Evolutionary conservation across 257 asterid species (phyloP).

Genomic region (Solanum commersonii): DNA sequence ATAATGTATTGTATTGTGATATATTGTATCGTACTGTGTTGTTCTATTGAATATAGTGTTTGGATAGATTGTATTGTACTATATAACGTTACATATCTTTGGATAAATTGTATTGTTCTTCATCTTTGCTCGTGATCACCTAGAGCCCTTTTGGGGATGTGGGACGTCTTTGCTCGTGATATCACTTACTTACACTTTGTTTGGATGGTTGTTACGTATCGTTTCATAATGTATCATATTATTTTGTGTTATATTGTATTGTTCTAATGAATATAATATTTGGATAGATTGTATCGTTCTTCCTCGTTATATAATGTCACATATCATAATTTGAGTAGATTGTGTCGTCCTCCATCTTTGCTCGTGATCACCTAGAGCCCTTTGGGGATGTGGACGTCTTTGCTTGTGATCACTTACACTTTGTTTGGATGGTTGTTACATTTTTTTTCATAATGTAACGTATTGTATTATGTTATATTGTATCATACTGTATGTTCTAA

Average conservation of each 20-base stretch:
- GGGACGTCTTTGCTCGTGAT: background rate
- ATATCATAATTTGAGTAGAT: too few species aligned
- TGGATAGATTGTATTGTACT: rapidly evolving
- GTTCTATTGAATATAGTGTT: background rate
- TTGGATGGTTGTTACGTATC: background rate
- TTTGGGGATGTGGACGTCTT: background rate
- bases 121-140: background rate
- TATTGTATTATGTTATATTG: too few species aligned
- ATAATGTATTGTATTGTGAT: too few species aligned
- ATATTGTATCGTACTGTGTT: background rate
- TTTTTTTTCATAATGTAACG: background rate
- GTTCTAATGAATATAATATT: too few species aligned
- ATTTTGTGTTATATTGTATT: too few species aligned
- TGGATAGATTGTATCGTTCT: background rate
- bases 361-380: background rate
- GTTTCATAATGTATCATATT: too few species aligned
- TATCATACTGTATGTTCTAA: too few species aligned
- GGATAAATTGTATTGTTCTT: background rate
- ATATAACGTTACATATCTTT: too few species aligned
- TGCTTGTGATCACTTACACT: background rate
- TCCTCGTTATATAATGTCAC: background rate
- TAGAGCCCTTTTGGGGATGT: background rate
- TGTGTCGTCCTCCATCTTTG: background rate
- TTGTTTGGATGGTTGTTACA: background rate
- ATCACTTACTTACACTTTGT: background rate